Base-by-base conservation (phyloP, 352 stramenopile genomes). In the Globisporangium ultimum region DNA sequence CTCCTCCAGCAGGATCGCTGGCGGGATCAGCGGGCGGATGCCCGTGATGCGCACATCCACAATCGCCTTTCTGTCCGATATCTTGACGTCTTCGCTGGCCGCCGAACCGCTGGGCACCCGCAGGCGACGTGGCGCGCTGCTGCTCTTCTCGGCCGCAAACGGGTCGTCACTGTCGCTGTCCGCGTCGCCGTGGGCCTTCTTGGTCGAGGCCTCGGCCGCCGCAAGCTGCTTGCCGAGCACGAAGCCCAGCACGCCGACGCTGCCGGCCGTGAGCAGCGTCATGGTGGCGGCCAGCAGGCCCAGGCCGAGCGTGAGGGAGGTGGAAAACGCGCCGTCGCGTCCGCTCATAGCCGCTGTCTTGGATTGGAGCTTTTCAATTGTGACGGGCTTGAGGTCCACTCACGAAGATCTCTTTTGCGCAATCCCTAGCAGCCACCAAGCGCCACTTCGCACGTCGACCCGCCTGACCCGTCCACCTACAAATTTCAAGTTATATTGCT, bases 11-110 rank as follows among this genome's bases (percentile, higher is more conserved):
- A 96, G 57, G 58, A 87, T 90, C 55, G 88, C 88, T 0, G 88
- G 88, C n/a, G 88, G 84, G 54, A 96, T 85, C 28, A 96, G 78
- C 63, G 88, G 88, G 0, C 84, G 86, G 49, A 96, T 93, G 53
- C 78, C 81, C 43, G 77, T 81, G 63, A 96, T 94, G 65, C 87
- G 87, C 63, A 95, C 86, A 64, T 96, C 87, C 58, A 94, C 74
- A 40, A 96, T 90, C 6, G 81, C 73, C 51, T 91, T 83, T 68
- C 88, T 93, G 71, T 95, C 86, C 61, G 79, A 78, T 70, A 93
- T 88, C 58, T 88, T 88, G 47, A 93, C 80, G 54, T 95, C 80
- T 56, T 93, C 80, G 53, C 78, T 82, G 21, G 78, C 75, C 28
- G 28, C 28, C n/a, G 68, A 74, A 48, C 75, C 75, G 60, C 78